phyloP scores from a whole-genome alignment of 805 yeast genomes.

The Saturnispora diversa region DNA sequence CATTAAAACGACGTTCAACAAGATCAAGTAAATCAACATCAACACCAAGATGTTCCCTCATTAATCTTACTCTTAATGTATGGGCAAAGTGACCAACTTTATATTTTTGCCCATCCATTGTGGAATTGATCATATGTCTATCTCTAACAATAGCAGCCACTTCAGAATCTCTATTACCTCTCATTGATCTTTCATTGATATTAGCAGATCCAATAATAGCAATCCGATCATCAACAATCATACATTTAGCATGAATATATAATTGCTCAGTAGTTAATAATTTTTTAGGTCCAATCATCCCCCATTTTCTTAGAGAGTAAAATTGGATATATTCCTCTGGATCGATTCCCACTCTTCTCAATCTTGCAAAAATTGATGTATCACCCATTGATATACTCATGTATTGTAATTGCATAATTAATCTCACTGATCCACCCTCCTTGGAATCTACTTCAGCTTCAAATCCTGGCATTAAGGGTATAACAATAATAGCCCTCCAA shows the following conservation, averaged over 20 bases:
- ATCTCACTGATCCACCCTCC: conserved; percentile 90
- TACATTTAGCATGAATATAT: conserved; percentile 85
- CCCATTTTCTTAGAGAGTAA: conserved; percentile 92
- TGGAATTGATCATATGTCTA: conserved; percentile 55
- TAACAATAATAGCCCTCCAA: conserved; percentile 88
- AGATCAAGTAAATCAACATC: conserved; percentile 80
- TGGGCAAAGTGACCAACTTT: conserved; percentile 84
- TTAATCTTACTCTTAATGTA: conserved; percentile 76
- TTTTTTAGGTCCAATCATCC: conserved; percentile 70
- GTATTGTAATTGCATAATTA: conserved; percentile 94
- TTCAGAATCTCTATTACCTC: conserved; percentile 91
- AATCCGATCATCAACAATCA: conserved; percentile 87
- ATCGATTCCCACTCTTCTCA: conserved; percentile 69
- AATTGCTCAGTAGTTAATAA: conserved; percentile 81
- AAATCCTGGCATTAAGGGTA: conserved; percentile 97
- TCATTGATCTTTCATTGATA: conserved; percentile 92
- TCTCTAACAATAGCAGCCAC: conserved; percentile 87
- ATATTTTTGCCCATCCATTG: conserved; percentile 77
- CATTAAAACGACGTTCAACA: conserved; percentile 62
- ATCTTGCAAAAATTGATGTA: conserved; percentile 76
- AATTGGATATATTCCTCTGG: conserved; percentile 91
- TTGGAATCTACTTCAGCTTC: conserved; percentile 87
- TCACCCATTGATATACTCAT: conserved; percentile 88
- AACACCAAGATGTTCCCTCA: conserved; percentile 96
- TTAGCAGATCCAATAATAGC: conserved; percentile 97